Conservation (phyloP, 1,284 basidiomycete species). For the Cutaneotrichosporon daszewskae region DNA sequence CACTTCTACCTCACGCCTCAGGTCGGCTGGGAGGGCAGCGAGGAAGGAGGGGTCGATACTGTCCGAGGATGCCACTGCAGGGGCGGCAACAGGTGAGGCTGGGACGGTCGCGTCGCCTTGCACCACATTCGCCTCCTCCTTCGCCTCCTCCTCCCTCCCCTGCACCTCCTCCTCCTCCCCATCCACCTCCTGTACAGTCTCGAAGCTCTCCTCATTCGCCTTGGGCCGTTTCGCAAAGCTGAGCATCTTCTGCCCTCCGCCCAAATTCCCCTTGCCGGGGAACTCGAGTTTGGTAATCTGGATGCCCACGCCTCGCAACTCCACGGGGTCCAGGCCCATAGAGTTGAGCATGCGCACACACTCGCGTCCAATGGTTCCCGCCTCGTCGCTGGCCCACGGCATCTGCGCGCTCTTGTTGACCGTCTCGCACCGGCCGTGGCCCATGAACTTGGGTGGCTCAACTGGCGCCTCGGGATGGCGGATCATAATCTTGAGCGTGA, state of each 20-base stretch:
- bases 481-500: slow-evolving; percentile 85
- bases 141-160: slow-evolving; percentile 1
- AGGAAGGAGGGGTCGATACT: slow-evolving; percentile 40
- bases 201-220: not conserved
- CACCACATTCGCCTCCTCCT: not conserved
- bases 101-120: not conserved
- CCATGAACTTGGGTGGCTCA: slow-evolving; percentile 95
- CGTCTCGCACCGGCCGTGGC: slow-evolving; percentile 80
- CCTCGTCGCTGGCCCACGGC: slow-evolving; percentile 66
- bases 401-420: slow-evolving; percentile 69
- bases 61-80: slow-evolving; percentile 8
- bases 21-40: slow-evolving; percentile 31
- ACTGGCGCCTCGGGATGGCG: slow-evolving; percentile 78
- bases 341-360: slow-evolving; percentile 69
- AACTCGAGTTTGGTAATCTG: slow-evolving; percentile 83
- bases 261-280: slow-evolving; percentile 21
- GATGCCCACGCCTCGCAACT: slow-evolving; percentile 88
- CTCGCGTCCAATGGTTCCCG: slow-evolving; percentile 64
- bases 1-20: slow-evolving; percentile 30
- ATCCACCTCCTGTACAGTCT: no score
- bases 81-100: not conserved
- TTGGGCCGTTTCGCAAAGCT: slow-evolving; percentile 19
- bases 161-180: slow-evolving; percentile 3
- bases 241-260: slow-evolving; percentile 26
- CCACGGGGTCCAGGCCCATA: slow-evolving; percentile 71